Percentiles rank a stretch among this genome's conserved stretches.
These are phyloP conservation scores for Xerocomus potaroensis DNA, from an alignment of 768 basidiomycete genomes.

Conservation along the genomic window DNA sequence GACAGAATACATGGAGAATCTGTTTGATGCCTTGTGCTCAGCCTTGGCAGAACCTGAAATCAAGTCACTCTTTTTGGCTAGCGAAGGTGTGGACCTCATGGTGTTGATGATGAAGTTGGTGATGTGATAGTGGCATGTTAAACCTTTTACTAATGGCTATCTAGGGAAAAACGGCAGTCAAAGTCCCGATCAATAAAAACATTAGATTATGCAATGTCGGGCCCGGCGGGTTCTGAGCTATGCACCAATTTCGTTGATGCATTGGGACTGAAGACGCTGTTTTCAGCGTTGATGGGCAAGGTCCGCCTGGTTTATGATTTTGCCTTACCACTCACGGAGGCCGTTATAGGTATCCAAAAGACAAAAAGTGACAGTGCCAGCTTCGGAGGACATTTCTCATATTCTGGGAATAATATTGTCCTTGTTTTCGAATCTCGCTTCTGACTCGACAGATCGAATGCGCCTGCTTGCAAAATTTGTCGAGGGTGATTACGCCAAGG, in stretches of 20 bases:
- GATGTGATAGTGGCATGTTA: background rate
- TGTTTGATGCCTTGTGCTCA: slow-evolving; percentile 89
- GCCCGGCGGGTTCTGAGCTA: slow-evolving; percentile 56
- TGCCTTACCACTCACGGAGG: slow-evolving; percentile 9
- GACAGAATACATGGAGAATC: slow-evolving; percentile 96
- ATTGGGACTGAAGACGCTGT: slow-evolving; percentile 84
- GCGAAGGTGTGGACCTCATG: slow-evolving; percentile 96
- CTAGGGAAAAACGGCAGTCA: slow-evolving; percentile 78
- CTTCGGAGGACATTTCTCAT: slow-evolving; percentile 82
- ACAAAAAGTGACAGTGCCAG: slow-evolving; percentile 51
- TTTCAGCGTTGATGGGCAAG: slow-evolving; percentile 93
- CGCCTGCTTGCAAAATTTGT: slow-evolving; percentile 92
- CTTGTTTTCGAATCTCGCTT: slow-evolving; percentile 79
- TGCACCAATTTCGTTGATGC: slow-evolving; percentile 88
- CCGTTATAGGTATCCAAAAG: slow-evolving; percentile 52
- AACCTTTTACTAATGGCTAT: background rate
- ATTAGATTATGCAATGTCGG: slow-evolving; percentile 87
- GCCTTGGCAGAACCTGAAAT: slow-evolving; percentile 71
- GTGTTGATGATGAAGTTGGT: slow-evolving; percentile 94
- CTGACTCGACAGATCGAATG: slow-evolving; percentile 75
- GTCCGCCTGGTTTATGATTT: slow-evolving; percentile 35
- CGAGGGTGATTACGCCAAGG: slow-evolving; percentile 88
- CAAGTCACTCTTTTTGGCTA: slow-evolving; percentile 79
- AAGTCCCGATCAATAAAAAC: slow-evolving; percentile 85
- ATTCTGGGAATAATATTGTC: slow-evolving; percentile 86